Percentiles rank a stretch among this genome's conserved stretches.
Conservation (phyloP, 345 rosid genomes). For the Passiflora organensis region DNA sequence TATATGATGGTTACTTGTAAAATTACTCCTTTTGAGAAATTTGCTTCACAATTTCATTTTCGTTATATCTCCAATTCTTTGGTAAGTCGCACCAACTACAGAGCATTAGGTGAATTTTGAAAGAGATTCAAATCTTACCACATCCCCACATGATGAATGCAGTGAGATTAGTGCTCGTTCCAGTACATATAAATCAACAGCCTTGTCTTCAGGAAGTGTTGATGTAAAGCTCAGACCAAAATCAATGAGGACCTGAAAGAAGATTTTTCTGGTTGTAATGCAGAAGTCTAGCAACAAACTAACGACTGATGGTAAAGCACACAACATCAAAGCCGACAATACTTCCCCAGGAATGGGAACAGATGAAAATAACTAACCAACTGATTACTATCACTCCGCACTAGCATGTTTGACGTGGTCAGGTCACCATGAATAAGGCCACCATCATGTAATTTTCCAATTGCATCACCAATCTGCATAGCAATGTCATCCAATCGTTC, state of each 20-base stretch:
- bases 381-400: conserved; percentile 54
- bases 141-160: conserved; percentile 97
- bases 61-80: not conserved
- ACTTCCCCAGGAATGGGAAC: not conserved
- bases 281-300: not conserved
- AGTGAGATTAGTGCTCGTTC: conserved; percentile 88
- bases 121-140: conserved; percentile 44
- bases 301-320: not conserved
- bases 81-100: not conserved
- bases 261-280: conserved; percentile 15
- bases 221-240: conserved; percentile 94
- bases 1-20: not conserved
- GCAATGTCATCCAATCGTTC: conserved; percentile 74
- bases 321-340: not conserved
- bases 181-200: conserved; percentile 91
- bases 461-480: conserved; percentile 74
- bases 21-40: not conserved
- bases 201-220: conserved; percentile 89
- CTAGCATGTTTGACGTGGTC: conserved; percentile 90
- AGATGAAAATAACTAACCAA: conserved; percentile 44
- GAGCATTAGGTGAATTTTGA: not conserved
- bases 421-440: conserved; percentile 96
- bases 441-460: conserved; percentile 90
- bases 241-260: conserved; percentile 71
- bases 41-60: not conserved